These are phyloP conservation scores for Aureobasidium vineae DNA, from an alignment of 2,329 filamentous ascomycete species.

Conservation along the genomic window DNA sequence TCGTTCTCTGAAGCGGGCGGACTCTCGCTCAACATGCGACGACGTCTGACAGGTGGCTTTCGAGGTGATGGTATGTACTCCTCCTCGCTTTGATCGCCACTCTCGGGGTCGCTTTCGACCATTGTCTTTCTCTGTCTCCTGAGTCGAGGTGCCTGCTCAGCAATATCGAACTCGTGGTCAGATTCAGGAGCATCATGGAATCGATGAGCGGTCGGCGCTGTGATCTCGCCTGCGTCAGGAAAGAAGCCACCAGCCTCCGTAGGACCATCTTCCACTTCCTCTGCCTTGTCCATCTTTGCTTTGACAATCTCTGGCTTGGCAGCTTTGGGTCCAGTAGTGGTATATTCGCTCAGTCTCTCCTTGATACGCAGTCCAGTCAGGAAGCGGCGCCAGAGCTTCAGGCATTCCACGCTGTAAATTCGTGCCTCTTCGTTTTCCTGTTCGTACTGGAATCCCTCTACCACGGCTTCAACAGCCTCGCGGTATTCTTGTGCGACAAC, in stretches of 20 bases:
- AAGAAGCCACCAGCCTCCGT: conserved; percentile 42
- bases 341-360: conserved; percentile 56
- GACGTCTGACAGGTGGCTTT: conserved; percentile 6
- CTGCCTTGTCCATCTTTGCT: conserved; percentile 30
- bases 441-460: conserved; percentile 66
- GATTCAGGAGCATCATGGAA: conserved; percentile 17
- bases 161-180: conserved; percentile 24
- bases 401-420: conserved; percentile 48
- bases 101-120: conserved; percentile 23
- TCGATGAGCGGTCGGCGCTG: conserved; percentile 35
- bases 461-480: conserved; percentile 68
- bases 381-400: conserved; percentile 60
- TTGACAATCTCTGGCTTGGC: conserved; percentile 26
- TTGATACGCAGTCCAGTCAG: conserved; percentile 65
- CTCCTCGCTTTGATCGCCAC: conserved; percentile 22
- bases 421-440: conserved; percentile 63
- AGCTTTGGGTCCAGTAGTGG: conserved; percentile 2
- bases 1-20: background rate
- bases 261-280: conserved; percentile 29
- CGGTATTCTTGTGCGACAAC: conserved; percentile 70
- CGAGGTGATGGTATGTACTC: conserved; percentile 17
- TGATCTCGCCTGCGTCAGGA: conserved; percentile 51
- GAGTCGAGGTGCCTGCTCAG: conserved; percentile 25
- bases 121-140: conserved; percentile 11
- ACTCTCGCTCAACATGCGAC: conserved; percentile 13